Conservation (phyloP, 352 stramenopile genomes). For the Globisporangium paroecandrum region DNA sequence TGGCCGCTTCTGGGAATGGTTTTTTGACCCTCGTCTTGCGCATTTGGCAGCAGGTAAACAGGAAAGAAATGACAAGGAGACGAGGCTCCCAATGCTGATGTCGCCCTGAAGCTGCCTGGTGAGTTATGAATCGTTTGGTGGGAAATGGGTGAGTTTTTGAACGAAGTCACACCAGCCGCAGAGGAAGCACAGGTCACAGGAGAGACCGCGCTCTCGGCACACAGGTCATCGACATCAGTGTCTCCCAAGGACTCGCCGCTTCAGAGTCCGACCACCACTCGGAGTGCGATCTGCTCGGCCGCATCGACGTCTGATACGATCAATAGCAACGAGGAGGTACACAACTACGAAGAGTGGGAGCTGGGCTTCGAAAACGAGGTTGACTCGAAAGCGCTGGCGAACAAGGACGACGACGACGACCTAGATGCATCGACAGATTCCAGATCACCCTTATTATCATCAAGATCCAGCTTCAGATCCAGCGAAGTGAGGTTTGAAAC, state of each 20-base stretch:
- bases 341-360: constrained; percentile 38
- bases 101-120: neutral
- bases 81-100: neutral
- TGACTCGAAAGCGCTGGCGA: neutral
- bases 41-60: neutral
- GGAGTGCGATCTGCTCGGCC: constrained; percentile 24
- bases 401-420: neutral
- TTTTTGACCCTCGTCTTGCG: neutral
- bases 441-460: neutral
- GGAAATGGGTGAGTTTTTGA: constrained; percentile 1
- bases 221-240: neutral
- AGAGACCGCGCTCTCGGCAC: neutral
- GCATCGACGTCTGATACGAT: constrained; percentile 37
- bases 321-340: constrained; percentile 33
- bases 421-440: neutral
- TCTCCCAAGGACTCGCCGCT: neutral
- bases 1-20: neutral
- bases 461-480: neutral
- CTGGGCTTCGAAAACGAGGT: constrained; percentile 13
- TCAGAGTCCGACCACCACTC: neutral
- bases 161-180: neutral
- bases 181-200: neutral
- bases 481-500: neutral
- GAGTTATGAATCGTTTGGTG: constrained; percentile 8
- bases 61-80: neutral